Evolutionary conservation across 1,284 basidiomycete genomes (phyloP), one percentile per base, ranked within the genome.

Genomic region (Ganoderma leucocontextum): DNA sequence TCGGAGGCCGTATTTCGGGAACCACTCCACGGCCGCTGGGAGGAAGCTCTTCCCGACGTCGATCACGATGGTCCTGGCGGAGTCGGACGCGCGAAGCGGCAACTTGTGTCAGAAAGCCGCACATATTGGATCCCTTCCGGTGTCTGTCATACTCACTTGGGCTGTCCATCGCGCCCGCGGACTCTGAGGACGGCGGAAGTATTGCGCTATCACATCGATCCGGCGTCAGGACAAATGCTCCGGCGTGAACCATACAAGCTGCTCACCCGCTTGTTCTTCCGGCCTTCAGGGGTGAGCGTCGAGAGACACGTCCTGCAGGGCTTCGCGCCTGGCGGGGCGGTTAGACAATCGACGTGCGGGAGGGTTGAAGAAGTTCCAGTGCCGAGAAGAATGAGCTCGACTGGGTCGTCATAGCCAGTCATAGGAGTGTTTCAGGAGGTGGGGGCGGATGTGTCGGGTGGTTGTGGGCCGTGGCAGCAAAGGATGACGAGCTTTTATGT

Each of bases 41-140:
- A 90, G 89, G 80, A 94, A 95, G 72, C 87, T 93, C 82, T 94
- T 95, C 70, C 92, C 93, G 66, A 89, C 91, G 79, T 95, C 93
- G 75, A 95, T 89, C 13, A 95, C 85, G 70, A 95, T 84, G 5
- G 90, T 91, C 71, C 90, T 92, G 68, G 2, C 29, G 52, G 7
- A 33, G 25, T 15, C 47, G 55, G 41, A 35, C 41, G 62, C 44
- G 39, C 33, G 39, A 17, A 36, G 38, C 61, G 62, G 39, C 58
- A 22, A 49, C 10, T 25, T 49, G 22, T 25, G 47, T 25, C 36
- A 25, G 38, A 25, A 7, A 25, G 58, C 58, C 36, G 38, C 22
- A n/a, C n/a, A 35, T 19, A 36, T 57, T 57, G 33, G 12, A 19
- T 33, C 22, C 22, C 13, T 58, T 39, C 9, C 17, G n/a, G 42